Conservation (phyloP, 192 early-diverging fungal species). For the Helicostylum pulchrum region DNA sequence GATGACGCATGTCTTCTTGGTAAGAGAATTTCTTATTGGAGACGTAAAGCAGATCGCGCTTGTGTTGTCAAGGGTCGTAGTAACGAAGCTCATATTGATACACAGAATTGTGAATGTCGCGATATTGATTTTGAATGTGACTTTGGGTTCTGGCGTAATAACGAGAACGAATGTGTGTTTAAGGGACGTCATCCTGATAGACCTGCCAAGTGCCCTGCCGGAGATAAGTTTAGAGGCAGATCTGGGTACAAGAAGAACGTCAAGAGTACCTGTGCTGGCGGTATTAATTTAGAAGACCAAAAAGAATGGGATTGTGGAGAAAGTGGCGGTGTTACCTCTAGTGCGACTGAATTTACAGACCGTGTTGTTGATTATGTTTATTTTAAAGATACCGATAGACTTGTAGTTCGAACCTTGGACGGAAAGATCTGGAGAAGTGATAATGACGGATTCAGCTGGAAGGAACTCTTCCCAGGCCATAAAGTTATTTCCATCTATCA, state of each 20-base stretch:
- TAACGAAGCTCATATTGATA: slow-evolving; percentile 43
- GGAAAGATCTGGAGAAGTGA: slow-evolving; percentile 52
- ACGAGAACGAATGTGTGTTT: slow-evolving; percentile 60
- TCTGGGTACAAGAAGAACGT: slow-evolving; percentile 82
- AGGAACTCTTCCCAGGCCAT: slow-evolving; percentile 26
- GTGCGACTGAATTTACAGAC: slow-evolving; percentile 25
- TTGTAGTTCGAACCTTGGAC: slow-evolving; percentile 51
- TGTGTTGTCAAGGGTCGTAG: slow-evolving; percentile 74
- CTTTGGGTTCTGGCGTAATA: slow-evolving; percentile 74
- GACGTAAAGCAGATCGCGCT: slow-evolving; percentile 63
- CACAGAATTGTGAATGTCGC: slow-evolving; percentile 69
- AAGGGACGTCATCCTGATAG: slow-evolving; percentile 74
- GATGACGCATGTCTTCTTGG: slow-evolving; percentile 64
- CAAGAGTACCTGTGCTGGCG: slow-evolving; percentile 73
- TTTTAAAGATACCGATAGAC: slow-evolving; percentile 35
- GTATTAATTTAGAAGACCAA: slow-evolving; percentile 54
- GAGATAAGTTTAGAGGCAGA: slow-evolving; percentile 62
- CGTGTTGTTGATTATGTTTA: slow-evolving; percentile 40
- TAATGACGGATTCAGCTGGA: slow-evolving; percentile 66
- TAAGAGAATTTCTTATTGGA: slow-evolving; percentile 60
- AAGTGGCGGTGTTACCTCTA: slow-evolving; percentile 17
- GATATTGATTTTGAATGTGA: slow-evolving; percentile 87
- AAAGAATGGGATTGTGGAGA: slow-evolving; percentile 71
- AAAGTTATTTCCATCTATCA: slow-evolving; percentile 53
- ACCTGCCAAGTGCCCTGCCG: slow-evolving; percentile 65